phyloP scores from a whole-genome alignment of 495 filamentous ascomycete genomes.

The Aspergillus avenaceus region DNA sequence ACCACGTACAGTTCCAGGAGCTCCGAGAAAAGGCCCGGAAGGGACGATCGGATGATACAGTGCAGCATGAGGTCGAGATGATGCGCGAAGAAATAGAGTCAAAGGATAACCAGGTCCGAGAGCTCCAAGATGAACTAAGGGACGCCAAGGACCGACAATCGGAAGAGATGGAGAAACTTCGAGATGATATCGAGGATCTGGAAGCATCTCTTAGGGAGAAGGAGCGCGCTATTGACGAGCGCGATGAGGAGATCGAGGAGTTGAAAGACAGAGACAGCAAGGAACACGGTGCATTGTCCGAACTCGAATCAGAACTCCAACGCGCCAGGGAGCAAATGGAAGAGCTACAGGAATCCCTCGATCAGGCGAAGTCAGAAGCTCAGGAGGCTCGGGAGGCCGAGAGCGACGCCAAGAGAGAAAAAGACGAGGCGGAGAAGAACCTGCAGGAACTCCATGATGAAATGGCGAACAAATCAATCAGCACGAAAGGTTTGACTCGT shows the following conservation, averaged over 20 bases:
- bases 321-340: constrained; percentile 52
- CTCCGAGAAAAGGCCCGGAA: constrained; percentile 72
- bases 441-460: constrained; percentile 66
- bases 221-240: constrained; percentile 59
- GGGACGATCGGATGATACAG: constrained; percentile 62
- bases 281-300: constrained; percentile 46
- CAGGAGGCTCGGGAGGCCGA: constrained; percentile 57
- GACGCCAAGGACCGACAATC: constrained; percentile 43
- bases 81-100: constrained; percentile 55
- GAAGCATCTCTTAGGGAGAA: constrained; percentile 63
- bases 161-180: constrained; percentile 57
- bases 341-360: constrained; percentile 58
- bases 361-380: constrained; percentile 47
- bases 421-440: constrained; percentile 45
- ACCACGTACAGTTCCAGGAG: constrained; percentile 71
- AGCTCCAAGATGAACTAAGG: constrained; percentile 42
- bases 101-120: constrained; percentile 49
- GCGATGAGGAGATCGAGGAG: constrained; percentile 61
- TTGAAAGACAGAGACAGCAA: constrained; percentile 52
- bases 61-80: constrained; percentile 57
- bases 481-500: constrained; percentile 68
- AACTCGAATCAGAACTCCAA: constrained; percentile 50
- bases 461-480: constrained; percentile 73
- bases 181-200: constrained; percentile 64
- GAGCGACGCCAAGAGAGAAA: constrained; percentile 59